These are phyloP conservation scores for Xenoacremonium recifei DNA, from an alignment of 2,329 filamentous ascomycete genomes.

Conservation along the genomic window DNA sequence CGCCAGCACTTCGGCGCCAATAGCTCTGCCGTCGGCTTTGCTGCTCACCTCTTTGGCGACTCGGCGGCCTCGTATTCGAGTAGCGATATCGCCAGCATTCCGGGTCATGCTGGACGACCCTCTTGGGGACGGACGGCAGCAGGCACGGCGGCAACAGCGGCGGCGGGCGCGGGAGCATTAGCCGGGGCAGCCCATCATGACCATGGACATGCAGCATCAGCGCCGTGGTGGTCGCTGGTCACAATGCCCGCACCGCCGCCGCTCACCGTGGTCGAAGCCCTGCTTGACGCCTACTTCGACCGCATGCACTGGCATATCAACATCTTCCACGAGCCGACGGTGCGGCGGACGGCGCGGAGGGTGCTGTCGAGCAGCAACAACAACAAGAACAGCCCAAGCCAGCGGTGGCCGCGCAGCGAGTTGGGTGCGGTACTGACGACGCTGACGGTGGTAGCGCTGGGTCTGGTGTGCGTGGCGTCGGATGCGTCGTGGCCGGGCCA, in stretches of 20 bases:
- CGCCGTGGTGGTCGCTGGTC: too few relatives aligned
- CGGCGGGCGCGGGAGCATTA: too few relatives aligned
- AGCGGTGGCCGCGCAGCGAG: background rate
- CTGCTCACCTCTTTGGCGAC: background rate
- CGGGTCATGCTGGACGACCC: background rate
- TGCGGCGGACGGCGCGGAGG: background rate
- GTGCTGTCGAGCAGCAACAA: background rate
- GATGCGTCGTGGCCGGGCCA: background rate
- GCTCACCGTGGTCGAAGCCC: background rate
- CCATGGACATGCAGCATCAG: too few relatives aligned
- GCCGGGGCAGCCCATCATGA: too few relatives aligned
- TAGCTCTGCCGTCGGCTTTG: background rate
- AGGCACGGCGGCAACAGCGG: background rate
- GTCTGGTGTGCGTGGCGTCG: background rate
- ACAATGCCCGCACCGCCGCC: background rate
- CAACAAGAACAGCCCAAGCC: too few relatives aligned
- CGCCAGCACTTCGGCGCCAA: background rate
- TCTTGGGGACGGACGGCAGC: background rate
- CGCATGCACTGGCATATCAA: background rate
- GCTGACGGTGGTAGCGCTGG: background rate
- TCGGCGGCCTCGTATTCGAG: background rate
- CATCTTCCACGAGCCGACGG: background rate
- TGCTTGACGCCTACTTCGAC: background rate
- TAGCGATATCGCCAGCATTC: background rate
- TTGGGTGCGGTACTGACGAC: background rate